phyloP scores from a whole-genome alignment of 2,329 filamentous ascomycete species.

The Colletotrichum sp. region DNA sequence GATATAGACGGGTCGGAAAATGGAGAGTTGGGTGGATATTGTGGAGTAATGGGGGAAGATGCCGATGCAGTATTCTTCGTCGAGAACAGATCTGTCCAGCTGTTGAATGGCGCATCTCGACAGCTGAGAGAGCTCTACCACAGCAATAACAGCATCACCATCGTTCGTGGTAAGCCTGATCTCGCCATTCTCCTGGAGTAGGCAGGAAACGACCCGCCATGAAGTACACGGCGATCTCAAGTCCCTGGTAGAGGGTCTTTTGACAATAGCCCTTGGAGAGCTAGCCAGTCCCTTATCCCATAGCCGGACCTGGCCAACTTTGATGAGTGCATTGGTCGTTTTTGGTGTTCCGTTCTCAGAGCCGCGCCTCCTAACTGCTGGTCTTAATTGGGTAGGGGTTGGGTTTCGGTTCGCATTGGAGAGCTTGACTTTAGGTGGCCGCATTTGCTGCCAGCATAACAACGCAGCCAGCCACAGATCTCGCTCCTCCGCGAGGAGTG shows the following conservation, averaged over 20 bases:
- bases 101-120: constrained; percentile 90
- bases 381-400: constrained; percentile 39
- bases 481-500: constrained; percentile 68
- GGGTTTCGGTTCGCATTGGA: constrained; percentile 47
- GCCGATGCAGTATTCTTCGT: constrained; percentile 92
- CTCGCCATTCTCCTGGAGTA: constrained; percentile 92
- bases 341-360: constrained; percentile 25
- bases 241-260: constrained; percentile 62
- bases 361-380: constrained; percentile 22
- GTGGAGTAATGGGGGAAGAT: constrained; percentile 93
- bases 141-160: constrained; percentile 78
- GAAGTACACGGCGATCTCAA: constrained; percentile 58
- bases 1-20: constrained; percentile 88
- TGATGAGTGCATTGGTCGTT: constrained; percentile 75
- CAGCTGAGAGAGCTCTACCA: constrained; percentile 87
- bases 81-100: constrained; percentile 86
- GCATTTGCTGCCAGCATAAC: constrained; percentile 81
- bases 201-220: constrained; percentile 91
- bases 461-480: constrained; percentile 83
- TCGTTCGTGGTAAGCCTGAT: constrained; percentile 89
- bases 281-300: constrained; percentile 80
- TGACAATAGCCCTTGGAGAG: constrained; percentile 61
- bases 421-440: constrained; percentile 62
- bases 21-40: constrained; percentile 72
- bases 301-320: constrained; percentile 87